phyloP scores from a whole-genome alignment of 306 rosid species.

The Cucumis melo region DNA sequence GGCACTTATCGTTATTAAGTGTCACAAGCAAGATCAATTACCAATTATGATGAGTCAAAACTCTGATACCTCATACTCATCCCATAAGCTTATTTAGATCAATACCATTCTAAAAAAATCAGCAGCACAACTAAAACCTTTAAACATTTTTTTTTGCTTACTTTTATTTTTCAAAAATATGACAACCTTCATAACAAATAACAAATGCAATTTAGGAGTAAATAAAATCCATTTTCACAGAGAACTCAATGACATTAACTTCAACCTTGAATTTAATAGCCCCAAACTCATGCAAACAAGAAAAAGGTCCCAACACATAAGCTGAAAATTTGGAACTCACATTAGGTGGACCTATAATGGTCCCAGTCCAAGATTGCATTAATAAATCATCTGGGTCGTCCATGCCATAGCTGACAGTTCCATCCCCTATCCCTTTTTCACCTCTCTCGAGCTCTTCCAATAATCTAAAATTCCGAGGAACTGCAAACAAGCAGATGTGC shows the following conservation, averaged over 20 bases:
- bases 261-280: not conserved
- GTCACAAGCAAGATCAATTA: not conserved
- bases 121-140: not conserved
- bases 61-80: not conserved
- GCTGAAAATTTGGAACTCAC: constrained; percentile 28
- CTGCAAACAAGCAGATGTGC: constrained; percentile 26
- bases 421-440: constrained; percentile 95
- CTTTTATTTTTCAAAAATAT: not conserved
- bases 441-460: constrained; percentile 98
- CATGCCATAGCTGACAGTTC: constrained; percentile 98
- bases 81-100: not conserved
- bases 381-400: constrained; percentile 91
- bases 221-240: not conserved
- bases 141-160: not conserved
- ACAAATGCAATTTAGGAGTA: not conserved
- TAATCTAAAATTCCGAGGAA: constrained; percentile 89
- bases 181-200: not conserved
- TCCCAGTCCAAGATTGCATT: constrained; percentile 98
- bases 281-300: not conserved
- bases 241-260: not conserved
- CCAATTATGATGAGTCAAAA: not conserved
- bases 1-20: not conserved
- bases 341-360: constrained; percentile 90
- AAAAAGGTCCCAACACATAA: not conserved
- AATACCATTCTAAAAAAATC: not conserved